Evolutionary conservation across 768 basidiomycete genomes (phyloP).

Genomic region (Tubosaeta sp.): DNA sequence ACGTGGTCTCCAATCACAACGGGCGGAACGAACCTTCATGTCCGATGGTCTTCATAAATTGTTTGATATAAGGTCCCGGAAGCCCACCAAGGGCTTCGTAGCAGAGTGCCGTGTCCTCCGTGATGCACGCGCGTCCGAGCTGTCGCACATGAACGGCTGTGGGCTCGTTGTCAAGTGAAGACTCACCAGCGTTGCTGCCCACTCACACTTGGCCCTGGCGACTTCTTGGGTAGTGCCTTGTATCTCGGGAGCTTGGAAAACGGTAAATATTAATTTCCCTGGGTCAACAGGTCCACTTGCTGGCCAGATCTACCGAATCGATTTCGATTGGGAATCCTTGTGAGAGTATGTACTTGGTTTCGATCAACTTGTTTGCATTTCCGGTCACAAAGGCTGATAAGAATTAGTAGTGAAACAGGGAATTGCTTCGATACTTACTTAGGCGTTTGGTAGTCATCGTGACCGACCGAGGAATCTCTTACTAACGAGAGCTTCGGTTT

Average conservation of each 20-base stretch:
- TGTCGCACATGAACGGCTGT: constrained; percentile 11
- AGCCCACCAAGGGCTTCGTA: constrained; percentile 87
- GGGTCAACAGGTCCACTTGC: constrained; percentile 42
- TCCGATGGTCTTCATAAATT: constrained; percentile 79
- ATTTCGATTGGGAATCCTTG: constrained; percentile 66
- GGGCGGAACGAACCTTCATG: constrained; percentile 59
- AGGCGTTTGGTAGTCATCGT: constrained; percentile 22
- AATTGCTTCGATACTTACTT: constrained; percentile 16
- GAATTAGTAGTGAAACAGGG: constrained; percentile 7
- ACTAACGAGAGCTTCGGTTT: not conserved
- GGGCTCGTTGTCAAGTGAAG: not conserved
- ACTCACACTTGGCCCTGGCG: constrained; percentile 78
- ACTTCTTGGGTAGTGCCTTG: constrained; percentile 93
- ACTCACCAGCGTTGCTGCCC: constrained; percentile 74
- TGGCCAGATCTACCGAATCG: constrained; percentile 73
- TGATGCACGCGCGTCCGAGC: constrained; percentile 58
- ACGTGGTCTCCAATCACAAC: not conserved
- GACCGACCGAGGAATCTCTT: too few species aligned
- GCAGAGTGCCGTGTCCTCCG: constrained; percentile 93
- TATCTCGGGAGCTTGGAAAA: constrained; percentile 75
- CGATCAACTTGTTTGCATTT: constrained; percentile 87
- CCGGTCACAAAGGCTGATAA: constrained; percentile 89
- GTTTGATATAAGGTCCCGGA: constrained; percentile 96
- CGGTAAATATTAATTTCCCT: not conserved
- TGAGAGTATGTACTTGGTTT: constrained; percentile 80